phyloP scores from a whole-genome alignment of 768 basidiomycete species.

The Russula sp. region DNA sequence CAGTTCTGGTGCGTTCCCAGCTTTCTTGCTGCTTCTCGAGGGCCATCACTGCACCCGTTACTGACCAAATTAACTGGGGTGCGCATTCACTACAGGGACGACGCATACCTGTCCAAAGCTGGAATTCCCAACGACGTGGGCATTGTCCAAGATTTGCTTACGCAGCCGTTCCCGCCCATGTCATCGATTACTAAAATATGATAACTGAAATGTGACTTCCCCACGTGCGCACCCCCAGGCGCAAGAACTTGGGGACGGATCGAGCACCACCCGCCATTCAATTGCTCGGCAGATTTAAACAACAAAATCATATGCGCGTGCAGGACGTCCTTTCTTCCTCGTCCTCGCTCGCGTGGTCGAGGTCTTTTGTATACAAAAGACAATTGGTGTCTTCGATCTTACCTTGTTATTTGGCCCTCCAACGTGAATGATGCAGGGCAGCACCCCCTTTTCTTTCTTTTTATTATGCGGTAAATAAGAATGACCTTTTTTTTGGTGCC shows the following conservation, averaged over 20 bases:
- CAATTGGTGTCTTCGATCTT: neutral
- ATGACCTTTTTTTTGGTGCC: neutral
- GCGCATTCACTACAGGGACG: constrained; percentile 37
- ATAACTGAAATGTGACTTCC: neutral
- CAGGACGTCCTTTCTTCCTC: neutral
- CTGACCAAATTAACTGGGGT: neutral
- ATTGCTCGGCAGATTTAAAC: neutral
- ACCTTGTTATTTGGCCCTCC: neutral
- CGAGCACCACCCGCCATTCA: neutral
- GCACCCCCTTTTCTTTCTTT: neutral
- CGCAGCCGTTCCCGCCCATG: constrained; percentile 21
- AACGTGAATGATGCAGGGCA: neutral
- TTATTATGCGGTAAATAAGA: neutral
- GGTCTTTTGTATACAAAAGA: neutral
- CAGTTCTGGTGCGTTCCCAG: constrained; percentile 43
- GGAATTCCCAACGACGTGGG: constrained; percentile 36
- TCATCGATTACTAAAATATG: constrained; percentile 23
- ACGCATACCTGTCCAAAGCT: constrained; percentile 39
- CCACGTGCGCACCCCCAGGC: neutral
- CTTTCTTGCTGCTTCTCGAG: neutral
- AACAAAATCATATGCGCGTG: neutral
- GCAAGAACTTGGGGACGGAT: neutral
- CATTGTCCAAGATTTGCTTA: constrained; percentile 36
- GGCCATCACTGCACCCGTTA: neutral
- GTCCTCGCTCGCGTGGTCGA: neutral